A percentile compares a stretch with the other conserved stretches of the same genome.
Evolutionary conservation across 371 early-diverging fungal genomes (phyloP).

Genomic region (Entomophthora muscae): DNA sequence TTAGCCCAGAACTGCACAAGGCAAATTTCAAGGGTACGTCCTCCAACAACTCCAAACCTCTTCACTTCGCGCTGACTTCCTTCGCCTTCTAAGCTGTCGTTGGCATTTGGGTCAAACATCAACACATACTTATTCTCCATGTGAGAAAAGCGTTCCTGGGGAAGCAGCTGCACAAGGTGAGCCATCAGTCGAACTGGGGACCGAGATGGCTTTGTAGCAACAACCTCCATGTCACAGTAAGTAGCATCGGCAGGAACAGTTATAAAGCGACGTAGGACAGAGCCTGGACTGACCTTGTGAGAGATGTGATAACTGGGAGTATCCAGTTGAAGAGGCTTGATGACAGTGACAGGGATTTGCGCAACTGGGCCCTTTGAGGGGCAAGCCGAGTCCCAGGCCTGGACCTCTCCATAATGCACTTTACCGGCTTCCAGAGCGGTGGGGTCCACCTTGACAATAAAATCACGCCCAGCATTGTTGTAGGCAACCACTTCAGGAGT

Average conservation of each 20-base stretch:
- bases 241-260: constrained; percentile 67
- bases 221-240: constrained; percentile 25
- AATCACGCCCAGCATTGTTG: constrained; percentile 36
- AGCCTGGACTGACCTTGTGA: constrained; percentile 52
- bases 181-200: constrained; percentile 40
- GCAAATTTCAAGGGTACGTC: constrained; percentile 55
- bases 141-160: constrained; percentile 43
- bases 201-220: constrained; percentile 15
- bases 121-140: constrained; percentile 36
- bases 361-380: constrained; percentile 65
- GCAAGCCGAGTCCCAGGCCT: constrained; percentile 55
- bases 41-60: constrained; percentile 46
- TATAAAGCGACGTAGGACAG: constrained; percentile 59
- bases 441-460: constrained; percentile 67
- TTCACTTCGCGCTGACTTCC: constrained; percentile 33
- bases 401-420: constrained; percentile 60
- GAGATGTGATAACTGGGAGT: constrained; percentile 28
- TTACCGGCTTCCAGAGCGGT: constrained; percentile 48
- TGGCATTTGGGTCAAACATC: constrained; percentile 14
- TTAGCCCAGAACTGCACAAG: constrained; percentile 82
- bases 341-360: constrained; percentile 74
- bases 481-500: constrained; percentile 62
- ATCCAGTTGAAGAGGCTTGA: constrained; percentile 46
- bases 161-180: constrained; percentile 50
- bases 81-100: constrained; percentile 18